Evolutionary conservation across 768 basidiomycete species (phyloP), one percentile per base, ranked within the genome.

Genomic region (Phanerochaete sordida): DNA sequence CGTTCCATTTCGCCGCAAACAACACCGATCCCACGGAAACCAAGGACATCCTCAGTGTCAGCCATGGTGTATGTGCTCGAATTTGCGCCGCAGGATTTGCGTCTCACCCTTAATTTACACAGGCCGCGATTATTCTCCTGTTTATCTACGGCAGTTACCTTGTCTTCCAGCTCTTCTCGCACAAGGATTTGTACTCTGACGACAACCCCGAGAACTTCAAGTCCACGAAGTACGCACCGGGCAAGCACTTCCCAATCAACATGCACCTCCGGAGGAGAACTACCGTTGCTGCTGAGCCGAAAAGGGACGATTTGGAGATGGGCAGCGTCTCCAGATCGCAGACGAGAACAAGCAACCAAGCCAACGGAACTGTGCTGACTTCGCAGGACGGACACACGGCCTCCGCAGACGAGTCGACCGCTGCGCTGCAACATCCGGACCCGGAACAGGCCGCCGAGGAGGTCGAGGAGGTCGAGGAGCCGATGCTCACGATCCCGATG

Each of bases 21-120:
- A 27, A 45, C 16, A 56, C 59, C 12, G 66, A 64, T 44, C 44
- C 54, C n/a, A 45, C 28, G 11, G 62, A 64, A 64, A 43, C 77
- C 78, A 59, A 84, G 90, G 58, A 59, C 16, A 64, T 64, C 46
- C 69, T 93, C 24, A 76, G 77, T 37, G 90, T 90, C 84, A 92
- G 90, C 66, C 90, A 84, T 64, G 90, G 89, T 4, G 90, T 91
- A 64, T n/a, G n/a, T n/a, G n/a, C n/a, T n/a, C n/a, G n/a, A n/a
- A n/a, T n/a, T n/a, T n/a, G n/a, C n/a, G n/a, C n/a, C n/a, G n/a
- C n/a, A n/a, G n/a, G n/a, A n/a, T 3, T 28, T 24, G 55, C 30
- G 28, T 35, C 26, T 19, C 47, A 23, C 47, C n/a, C n/a, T n/a
- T 37, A 49, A 58, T 7, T 46, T 46, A 21, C 30, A 27, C 37